These are phyloP conservation scores for Umbelopsis sp. DNA, from an alignment of 192 early-diverging fungal genomes.

Conservation along the genomic window DNA sequence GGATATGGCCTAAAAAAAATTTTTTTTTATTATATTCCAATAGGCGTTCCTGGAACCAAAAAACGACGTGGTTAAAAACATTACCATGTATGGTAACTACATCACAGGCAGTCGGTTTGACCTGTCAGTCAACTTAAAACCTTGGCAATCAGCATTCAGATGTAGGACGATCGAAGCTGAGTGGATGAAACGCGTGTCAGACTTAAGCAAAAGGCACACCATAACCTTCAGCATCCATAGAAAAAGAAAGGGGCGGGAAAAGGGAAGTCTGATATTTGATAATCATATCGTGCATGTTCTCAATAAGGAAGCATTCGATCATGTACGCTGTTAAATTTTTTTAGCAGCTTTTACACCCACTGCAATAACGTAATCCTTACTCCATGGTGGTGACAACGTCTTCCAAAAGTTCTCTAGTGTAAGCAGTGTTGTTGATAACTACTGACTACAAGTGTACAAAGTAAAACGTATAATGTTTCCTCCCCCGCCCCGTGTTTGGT, in stretches of 20 bases:
- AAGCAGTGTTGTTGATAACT: too few species aligned
- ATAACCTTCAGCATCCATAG: too few species aligned
- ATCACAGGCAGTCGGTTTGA: neutral
- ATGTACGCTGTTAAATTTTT: neutral
- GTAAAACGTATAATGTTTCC: too few species aligned
- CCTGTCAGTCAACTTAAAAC: neutral
- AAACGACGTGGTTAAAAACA: neutral
- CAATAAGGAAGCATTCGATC: neutral
- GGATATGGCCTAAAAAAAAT: neutral
- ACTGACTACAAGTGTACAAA: too few species aligned
- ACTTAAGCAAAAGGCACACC: too few species aligned
- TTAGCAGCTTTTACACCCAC: neutral
- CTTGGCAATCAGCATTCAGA: neutral
- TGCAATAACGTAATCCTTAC: neutral
- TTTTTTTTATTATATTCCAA: neutral
- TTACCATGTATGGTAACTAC: slow-evolving; percentile 9
- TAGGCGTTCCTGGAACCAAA: neutral
- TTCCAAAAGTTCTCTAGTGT: too few species aligned
- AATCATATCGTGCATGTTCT: neutral
- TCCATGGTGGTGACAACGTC: neutral
- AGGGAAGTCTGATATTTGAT: neutral
- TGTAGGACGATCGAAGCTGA: neutral
- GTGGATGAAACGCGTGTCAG: too few species aligned
- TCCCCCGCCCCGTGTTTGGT: too few species aligned
- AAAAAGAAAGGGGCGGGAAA: too few species aligned